A percentile compares a stretch with the other conserved stretches of the same genome.
These are phyloP conservation scores for Cryptosporidium bovis DNA, from an alignment of 169 alveolate species.

Conservation along the genomic window DNA sequence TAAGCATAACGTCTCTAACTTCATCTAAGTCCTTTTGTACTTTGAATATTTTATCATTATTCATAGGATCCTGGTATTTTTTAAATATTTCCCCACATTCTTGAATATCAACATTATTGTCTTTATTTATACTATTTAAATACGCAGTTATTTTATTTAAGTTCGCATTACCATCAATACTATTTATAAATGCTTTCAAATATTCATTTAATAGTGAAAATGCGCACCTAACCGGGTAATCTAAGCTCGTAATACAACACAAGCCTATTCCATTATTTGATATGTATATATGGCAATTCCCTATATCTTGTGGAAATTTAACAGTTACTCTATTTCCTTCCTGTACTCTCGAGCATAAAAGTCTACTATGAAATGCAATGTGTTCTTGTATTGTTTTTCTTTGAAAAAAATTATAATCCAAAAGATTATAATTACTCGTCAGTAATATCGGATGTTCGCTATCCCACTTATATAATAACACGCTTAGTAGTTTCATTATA, in stretches of 20 bases:
- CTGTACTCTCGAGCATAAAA: slow-evolving; percentile 85
- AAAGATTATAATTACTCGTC: slow-evolving; percentile 74
- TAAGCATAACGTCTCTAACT: slow-evolving; percentile 87
- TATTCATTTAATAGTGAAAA: slow-evolving; percentile 80
- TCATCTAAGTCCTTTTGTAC: slow-evolving; percentile 93
- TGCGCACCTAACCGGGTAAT: slow-evolving; percentile 87
- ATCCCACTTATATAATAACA: slow-evolving; percentile 85
- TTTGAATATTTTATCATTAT: slow-evolving; percentile 91
- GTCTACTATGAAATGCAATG: slow-evolving; percentile 82
- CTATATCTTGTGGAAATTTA: slow-evolving; percentile 87
- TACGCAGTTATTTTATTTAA: slow-evolving; percentile 42
- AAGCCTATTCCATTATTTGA: slow-evolving; percentile 78
- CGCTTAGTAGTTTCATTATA: slow-evolving; percentile 83
- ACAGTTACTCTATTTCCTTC: slow-evolving; percentile 88
- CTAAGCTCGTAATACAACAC: slow-evolving; percentile 80
- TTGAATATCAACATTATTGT: slow-evolving; percentile 81
- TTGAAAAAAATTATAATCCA: slow-evolving; percentile 80
- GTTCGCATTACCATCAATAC: slow-evolving; percentile 5
- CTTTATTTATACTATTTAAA: slow-evolving; percentile 43
- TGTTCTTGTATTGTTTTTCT: slow-evolving; percentile 84
- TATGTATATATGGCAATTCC: slow-evolving; percentile 81
- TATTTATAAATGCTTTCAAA: slow-evolving; percentile 46
- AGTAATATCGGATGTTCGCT: slow-evolving; percentile 85
- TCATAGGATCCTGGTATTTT: slow-evolving; percentile 91
- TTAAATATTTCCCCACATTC: slow-evolving; percentile 86